Percentiles rank a stretch among this genome's conserved stretches.
phyloP scores from a whole-genome alignment of 1,284 basidiomycete species.

The Microbotryomycetes sp. region DNA sequence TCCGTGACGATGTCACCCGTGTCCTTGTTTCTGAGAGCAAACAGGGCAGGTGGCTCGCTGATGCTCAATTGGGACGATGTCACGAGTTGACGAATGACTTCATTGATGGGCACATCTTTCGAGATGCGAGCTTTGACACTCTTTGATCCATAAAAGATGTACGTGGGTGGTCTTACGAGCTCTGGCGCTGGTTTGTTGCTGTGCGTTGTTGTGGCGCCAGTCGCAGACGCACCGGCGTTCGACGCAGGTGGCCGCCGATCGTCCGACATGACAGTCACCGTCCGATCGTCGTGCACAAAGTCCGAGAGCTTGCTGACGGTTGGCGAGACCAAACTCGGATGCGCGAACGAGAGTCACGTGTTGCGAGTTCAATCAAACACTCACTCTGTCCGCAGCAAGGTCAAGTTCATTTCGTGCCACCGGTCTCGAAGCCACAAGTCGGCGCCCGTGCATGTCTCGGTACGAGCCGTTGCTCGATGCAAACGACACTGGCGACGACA shows the following conservation, averaged over 20 bases:
- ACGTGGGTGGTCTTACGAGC: constrained; percentile 1
- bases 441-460: not conserved
- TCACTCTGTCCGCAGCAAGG: no score
- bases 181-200: not conserved
- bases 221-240: not conserved
- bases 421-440: no score
- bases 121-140: constrained; percentile 38
- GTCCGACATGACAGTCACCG: not conserved
- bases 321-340: not conserved
- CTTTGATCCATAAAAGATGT: constrained; percentile 20
- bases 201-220: not conserved
- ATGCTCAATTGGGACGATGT: constrained; percentile 59
- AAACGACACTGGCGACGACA: not conserved
- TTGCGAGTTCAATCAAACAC: no score
- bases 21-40: constrained; percentile 73
- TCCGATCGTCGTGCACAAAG: not conserved
- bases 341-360: not conserved
- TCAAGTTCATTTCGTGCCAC: no score
- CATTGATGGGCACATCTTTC: constrained; percentile 36
- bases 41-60: constrained; percentile 70
- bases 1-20: constrained; percentile 84
- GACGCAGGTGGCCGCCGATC: not conserved
- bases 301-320: not conserved
- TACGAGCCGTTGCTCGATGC: not conserved
- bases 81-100: constrained; percentile 42